These are phyloP conservation scores for Moringa oleifera DNA, from an alignment of 345 rosid species.

Conservation along the genomic window DNA sequence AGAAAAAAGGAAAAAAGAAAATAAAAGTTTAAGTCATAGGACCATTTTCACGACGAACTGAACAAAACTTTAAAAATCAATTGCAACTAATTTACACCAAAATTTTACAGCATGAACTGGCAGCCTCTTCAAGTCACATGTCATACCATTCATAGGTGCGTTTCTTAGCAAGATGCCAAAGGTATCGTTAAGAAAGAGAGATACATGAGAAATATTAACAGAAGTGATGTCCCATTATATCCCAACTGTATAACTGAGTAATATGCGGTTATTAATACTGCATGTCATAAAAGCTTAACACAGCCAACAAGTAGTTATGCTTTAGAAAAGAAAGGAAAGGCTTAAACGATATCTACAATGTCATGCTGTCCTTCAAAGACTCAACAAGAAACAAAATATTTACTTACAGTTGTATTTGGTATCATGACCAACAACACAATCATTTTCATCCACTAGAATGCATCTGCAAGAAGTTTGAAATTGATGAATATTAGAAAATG, in stretches of 20 bases:
- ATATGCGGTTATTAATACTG: background rate
- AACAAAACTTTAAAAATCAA: too few relatives aligned
- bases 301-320: background rate
- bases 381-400: background rate
- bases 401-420: slow-evolving; percentile 83
- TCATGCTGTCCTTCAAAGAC: background rate
- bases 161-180: too few relatives aligned
- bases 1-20: too few relatives aligned
- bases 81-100: too few relatives aligned
- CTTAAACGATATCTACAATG: background rate
- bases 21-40: too few relatives aligned
- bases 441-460: slow-evolving; percentile 86
- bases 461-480: slow-evolving; percentile 50
- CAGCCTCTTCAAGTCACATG: too few relatives aligned
- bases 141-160: too few relatives aligned
- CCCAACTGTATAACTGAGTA: background rate
- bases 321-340: background rate
- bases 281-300: background rate
- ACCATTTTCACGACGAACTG: too few relatives aligned
- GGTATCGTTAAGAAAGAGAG: too few relatives aligned
- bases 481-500: background rate
- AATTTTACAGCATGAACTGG: too few relatives aligned
- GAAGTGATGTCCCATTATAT: too few relatives aligned
- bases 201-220: too few relatives aligned
- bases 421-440: slow-evolving; percentile 75